Percentiles rank a stretch among this genome's conserved stretches.
These are phyloP conservation scores for Apophysomyces elegans DNA, from an alignment of 371 early-diverging fungal species.

Conservation along the genomic window DNA sequence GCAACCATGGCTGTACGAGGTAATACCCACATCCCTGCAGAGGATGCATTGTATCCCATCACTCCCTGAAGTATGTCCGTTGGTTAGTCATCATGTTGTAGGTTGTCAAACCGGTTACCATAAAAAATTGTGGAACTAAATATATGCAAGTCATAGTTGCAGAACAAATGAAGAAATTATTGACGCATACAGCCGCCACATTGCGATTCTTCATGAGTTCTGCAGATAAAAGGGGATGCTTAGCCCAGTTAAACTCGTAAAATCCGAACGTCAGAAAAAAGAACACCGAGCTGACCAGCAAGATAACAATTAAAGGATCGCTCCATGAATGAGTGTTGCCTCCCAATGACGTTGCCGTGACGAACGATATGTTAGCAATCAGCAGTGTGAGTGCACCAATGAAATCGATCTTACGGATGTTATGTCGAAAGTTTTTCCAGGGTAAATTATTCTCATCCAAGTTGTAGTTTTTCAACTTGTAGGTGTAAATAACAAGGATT, in stretches of 20 bases:
- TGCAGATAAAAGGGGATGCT: constrained; percentile 64
- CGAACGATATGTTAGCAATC: constrained; percentile 54
- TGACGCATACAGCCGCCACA: constrained; percentile 31
- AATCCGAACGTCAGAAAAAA: constrained; percentile 54
- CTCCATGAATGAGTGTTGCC: constrained; percentile 65
- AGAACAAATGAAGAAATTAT: constrained; percentile 42
- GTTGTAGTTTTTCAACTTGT: constrained; percentile 33
- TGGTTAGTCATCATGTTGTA: no score
- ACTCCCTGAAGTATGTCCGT: constrained; percentile 28
- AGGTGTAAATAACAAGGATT: constrained; percentile 26
- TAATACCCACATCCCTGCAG: constrained; percentile 43
- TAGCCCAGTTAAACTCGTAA: constrained; percentile 62
- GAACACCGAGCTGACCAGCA: constrained; percentile 46
- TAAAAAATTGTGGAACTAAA: constrained; percentile 45
- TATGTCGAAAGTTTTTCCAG: constrained; percentile 12
- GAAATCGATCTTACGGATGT: constrained; percentile 61
- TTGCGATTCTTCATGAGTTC: constrained; percentile 38
- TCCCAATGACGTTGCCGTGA: constrained; percentile 64
- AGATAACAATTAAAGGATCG: constrained; percentile 55
- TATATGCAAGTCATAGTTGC: constrained; percentile 35
- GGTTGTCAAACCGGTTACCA: constrained; percentile 24
- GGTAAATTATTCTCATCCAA: constrained; percentile 23
- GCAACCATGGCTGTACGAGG: constrained; percentile 40
- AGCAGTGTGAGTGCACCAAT: constrained; percentile 58
- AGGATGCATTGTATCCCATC: constrained; percentile 40